These are phyloP conservation scores for Sugiyamaella pinicola DNA, from an alignment of 1,139 yeast species.

Conservation along the genomic window DNA sequence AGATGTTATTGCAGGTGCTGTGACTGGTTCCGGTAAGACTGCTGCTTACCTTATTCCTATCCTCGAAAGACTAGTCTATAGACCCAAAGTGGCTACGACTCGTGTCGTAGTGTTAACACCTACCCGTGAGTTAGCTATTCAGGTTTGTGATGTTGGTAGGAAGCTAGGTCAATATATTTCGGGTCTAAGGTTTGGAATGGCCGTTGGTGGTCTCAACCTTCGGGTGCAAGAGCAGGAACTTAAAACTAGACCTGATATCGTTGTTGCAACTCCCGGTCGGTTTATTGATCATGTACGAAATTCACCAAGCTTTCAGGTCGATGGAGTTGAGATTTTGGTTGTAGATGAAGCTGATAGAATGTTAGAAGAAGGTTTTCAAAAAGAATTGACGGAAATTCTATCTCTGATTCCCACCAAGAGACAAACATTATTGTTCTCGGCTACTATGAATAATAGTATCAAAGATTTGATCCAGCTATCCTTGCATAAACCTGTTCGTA, in stretches of 20 bases:
- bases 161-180: constrained; percentile 76
- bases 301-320: constrained; percentile 90
- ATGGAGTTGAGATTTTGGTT: constrained; percentile 85
- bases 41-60: constrained; percentile 98
- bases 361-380: constrained; percentile 98
- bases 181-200: constrained; percentile 81
- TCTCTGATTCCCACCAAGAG: constrained; percentile 84
- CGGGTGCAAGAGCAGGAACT: constrained; percentile 94
- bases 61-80: constrained; percentile 84
- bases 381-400: constrained; percentile 86
- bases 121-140: constrained; percentile 97
- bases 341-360: constrained; percentile 98
- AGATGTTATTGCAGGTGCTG: constrained; percentile 98
- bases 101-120: constrained; percentile 91
- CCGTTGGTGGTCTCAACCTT: constrained; percentile 96
- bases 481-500: constrained; percentile 83
- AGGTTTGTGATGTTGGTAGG: constrained; percentile 90
- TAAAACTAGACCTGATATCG: constrained; percentile 90
- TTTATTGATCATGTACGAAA: constrained; percentile 95
- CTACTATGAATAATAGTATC: constrained; percentile 94
- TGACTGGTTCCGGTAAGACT: constrained; percentile 98
- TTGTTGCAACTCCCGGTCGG: constrained; percentile 96
- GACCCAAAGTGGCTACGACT: constrained; percentile 85
- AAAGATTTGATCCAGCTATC: constrained; percentile 86
- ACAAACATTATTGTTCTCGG: constrained; percentile 92